A percentile compares a stretch with the other conserved stretches of the same genome.
Conservation (phyloP, 345 rosid genomes). For the Rhodamnia rubescens region DNA sequence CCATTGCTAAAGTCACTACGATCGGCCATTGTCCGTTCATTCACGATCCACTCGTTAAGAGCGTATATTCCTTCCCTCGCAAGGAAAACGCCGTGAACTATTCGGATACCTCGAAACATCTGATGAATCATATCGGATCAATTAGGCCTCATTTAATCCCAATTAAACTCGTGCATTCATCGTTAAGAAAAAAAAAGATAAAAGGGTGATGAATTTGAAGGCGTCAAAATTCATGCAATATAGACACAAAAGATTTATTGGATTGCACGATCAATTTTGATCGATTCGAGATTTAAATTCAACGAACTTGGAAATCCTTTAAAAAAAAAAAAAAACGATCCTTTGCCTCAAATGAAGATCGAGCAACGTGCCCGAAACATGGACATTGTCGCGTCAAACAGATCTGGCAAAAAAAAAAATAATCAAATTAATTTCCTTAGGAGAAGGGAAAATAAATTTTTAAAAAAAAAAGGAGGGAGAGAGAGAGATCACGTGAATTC, state of each 20-base stretch:
- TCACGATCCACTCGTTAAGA: accelerated
- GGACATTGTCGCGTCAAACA: neutral
- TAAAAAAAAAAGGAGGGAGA: neutral
- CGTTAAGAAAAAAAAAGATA: too few species aligned
- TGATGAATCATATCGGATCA: neutral
- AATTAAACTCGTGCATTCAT: neutral
- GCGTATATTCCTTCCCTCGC: neutral
- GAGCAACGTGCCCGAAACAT: neutral
- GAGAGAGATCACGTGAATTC: neutral
- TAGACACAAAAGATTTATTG: neutral
- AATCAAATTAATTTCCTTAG: neutral
- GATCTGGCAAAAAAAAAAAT: neutral
- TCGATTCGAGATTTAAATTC: neutral
- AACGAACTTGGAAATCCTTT: neutral
- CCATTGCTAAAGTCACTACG: neutral
- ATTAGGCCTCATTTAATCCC: neutral
- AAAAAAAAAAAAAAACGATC: neutral
- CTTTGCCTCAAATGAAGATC: neutral
- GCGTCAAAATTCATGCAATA: neutral
- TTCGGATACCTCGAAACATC: neutral
- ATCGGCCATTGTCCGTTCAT: neutral
- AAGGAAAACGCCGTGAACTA: neutral
- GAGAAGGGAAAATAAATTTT: neutral
- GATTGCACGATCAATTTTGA: neutral
- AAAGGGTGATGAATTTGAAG: neutral